Evolutionary conservation across 371 early-diverging fungal species (phyloP).

Genomic region (Paraphysoderma sedebokerense): DNA sequence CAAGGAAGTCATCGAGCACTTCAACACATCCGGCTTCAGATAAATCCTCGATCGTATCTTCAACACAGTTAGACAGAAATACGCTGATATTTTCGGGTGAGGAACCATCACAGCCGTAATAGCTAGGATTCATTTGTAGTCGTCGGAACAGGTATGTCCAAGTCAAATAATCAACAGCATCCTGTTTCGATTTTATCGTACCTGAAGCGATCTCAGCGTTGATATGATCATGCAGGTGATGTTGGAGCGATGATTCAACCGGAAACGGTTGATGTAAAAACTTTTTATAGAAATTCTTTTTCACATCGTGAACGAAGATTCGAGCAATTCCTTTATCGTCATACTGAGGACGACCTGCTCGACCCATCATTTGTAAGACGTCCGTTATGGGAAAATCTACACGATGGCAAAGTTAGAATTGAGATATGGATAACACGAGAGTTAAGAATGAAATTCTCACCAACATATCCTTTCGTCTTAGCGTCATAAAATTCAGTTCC

Average conservation of each 20-base stretch:
- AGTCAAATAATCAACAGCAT: slow-evolving; percentile 80
- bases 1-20: slow-evolving; percentile 26
- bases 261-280: slow-evolving; percentile 88
- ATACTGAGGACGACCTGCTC: slow-evolving; percentile 97
- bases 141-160: slow-evolving; percentile 92
- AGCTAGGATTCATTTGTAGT: slow-evolving; percentile 79
- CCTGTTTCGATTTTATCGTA: slow-evolving; percentile 67
- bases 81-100: slow-evolving; percentile 42
- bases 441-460: no score
- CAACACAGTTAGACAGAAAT: slow-evolving; percentile 58
- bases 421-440: no score
- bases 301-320: slow-evolving; percentile 72
- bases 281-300: slow-evolving; percentile 91
- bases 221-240: slow-evolving; percentile 59
- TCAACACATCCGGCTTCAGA: slow-evolving; percentile 52
- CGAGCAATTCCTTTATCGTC: slow-evolving; percentile 76
- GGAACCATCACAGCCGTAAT: slow-evolving; percentile 73
- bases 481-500: slow-evolving; percentile 95
- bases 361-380: slow-evolving; percentile 97
- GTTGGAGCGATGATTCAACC: slow-evolving; percentile 66
- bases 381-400: slow-evolving; percentile 91
- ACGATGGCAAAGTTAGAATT: no score
- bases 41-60: slow-evolving; percentile 44
- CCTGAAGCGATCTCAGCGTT: slow-evolving; percentile 83
- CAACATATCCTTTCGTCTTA: slow-evolving; percentile 64